Conservation (phyloP, 169 alveolate genomes). For the Pseudocohnilembus persalinus region DNA sequence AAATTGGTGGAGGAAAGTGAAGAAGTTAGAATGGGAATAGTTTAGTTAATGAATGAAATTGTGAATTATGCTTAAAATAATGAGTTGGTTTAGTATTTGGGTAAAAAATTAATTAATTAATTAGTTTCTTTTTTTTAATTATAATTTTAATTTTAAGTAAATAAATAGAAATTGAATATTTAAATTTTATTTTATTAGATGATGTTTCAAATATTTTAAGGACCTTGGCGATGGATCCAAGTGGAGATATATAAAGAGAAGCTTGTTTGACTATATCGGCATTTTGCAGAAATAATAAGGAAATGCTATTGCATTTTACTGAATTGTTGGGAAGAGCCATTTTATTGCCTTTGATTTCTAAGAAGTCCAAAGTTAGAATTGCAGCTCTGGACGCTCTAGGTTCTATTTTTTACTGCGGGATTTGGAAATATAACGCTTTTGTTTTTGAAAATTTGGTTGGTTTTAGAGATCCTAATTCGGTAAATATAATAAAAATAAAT, state of each 20-base stretch:
- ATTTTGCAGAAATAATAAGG: slow-evolving; percentile 61
- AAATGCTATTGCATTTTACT: slow-evolving; percentile 79
- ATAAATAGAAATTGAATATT: slow-evolving; percentile 47
- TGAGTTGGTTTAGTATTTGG: background rate
- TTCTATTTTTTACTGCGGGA: slow-evolving; percentile 83
- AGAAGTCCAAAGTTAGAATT: slow-evolving; percentile 85
- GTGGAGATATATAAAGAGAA: slow-evolving; percentile 75
- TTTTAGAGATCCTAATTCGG: slow-evolving; percentile 89
- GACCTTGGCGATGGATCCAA: slow-evolving; percentile 90
- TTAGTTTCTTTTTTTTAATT: no score
- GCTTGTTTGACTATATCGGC: slow-evolving; percentile 67
- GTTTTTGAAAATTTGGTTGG: slow-evolving; percentile 88
- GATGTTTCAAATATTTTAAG: slow-evolving; percentile 78
- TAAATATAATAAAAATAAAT: no score
- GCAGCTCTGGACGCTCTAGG: slow-evolving; percentile 87
- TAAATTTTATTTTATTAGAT: slow-evolving; percentile 71
- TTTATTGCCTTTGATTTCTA: slow-evolving; percentile 82
- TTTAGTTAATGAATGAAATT: slow-evolving; percentile 54
- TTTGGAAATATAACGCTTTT: slow-evolving; percentile 84
- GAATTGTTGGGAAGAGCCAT: slow-evolving; percentile 83
- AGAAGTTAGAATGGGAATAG: slow-evolving; percentile 57
- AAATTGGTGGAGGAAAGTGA: slow-evolving; percentile 76
- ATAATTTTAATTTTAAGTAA: no score
- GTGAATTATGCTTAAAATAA: slow-evolving; percentile 30
- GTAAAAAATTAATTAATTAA: background rate